Conservation (phyloP, 2,329 filamentous ascomycete genomes). For the Diplodia seriata region DNA sequence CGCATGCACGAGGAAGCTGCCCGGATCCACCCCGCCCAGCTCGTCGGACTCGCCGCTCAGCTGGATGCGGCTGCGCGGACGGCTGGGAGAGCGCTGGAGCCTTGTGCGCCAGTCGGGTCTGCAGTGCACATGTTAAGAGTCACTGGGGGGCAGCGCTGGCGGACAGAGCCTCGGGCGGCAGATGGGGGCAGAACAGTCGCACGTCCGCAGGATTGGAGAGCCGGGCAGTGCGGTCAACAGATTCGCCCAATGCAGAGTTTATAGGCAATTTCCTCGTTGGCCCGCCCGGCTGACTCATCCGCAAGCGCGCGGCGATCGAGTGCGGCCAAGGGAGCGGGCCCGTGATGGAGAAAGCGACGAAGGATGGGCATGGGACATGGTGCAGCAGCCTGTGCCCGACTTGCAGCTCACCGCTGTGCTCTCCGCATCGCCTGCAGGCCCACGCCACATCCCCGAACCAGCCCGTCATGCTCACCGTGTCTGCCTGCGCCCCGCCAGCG, state of each 20-base stretch:
- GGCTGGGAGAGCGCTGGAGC: constrained; percentile 11
- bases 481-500: background rate
- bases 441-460: background rate
- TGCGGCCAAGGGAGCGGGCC: background rate
- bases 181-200: constrained; percentile 18
- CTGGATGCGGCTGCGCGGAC: background rate
- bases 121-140: constrained; percentile 25
- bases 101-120: constrained; percentile 9
- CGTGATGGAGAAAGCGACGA: constrained; percentile 13
- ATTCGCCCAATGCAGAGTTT: constrained; percentile 22
- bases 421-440: background rate
- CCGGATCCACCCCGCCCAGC: constrained; percentile 10
- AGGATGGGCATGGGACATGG: constrained; percentile 4
- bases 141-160: background rate
- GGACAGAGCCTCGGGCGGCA: constrained; percentile 7
- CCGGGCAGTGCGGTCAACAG: constrained; percentile 13
- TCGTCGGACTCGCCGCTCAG: constrained; percentile 22
- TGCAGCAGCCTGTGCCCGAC: constrained; percentile 17
- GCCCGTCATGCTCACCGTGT: background rate
- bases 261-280: constrained; percentile 22
- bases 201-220: constrained; percentile 21
- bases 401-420: constrained; percentile 24
- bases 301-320: background rate
- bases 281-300: constrained; percentile 24
- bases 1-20: constrained; percentile 12